Evolutionary conservation across 106 monocot species (phyloP).

Genomic region (Dendrobium huoshanense): DNA sequence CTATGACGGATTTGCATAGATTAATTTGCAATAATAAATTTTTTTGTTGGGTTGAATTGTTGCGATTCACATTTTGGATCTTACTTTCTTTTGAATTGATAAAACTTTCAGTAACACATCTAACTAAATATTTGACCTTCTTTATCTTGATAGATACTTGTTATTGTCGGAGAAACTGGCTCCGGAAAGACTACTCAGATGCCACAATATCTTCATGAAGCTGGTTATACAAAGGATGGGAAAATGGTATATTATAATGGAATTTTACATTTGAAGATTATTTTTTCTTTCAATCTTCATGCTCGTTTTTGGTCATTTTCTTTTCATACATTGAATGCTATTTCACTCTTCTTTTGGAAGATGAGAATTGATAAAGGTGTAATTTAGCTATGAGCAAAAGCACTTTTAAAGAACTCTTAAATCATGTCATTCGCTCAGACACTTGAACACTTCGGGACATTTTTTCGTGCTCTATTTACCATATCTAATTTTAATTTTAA

Average conservation of each 20-base stretch:
- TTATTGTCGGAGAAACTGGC: conserved; percentile 97
- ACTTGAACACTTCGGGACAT: too few relatives aligned
- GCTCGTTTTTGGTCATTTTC: too few relatives aligned
- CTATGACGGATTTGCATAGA: neutral
- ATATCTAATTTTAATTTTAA: too few relatives aligned
- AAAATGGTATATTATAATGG: conserved; percentile 14
- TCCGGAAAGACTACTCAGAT: conserved; percentile 99
- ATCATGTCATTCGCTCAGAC: too few relatives aligned
- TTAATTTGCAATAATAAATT: neutral
- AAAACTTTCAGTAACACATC: neutral
- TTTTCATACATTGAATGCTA: too few relatives aligned
- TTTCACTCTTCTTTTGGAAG: too few relatives aligned
- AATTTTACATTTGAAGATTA: neutral
- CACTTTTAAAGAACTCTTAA: too few relatives aligned
- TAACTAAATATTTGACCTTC: neutral
- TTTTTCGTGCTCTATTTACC: too few relatives aligned
- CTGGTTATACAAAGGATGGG: conserved; percentile 64
- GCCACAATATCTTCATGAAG: conserved; percentile 92
- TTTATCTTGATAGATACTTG: conserved; percentile 55
- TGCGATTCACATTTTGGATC: neutral
- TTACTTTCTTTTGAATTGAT: neutral
- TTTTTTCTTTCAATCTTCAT: neutral
- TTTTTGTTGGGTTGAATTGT: neutral
- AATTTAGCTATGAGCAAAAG: too few relatives aligned
- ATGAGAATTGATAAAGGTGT: too few relatives aligned